Evolutionary conservation across 1,284 basidiomycete genomes (phyloP).

Genomic region (Violaceomyces palustris): DNA sequence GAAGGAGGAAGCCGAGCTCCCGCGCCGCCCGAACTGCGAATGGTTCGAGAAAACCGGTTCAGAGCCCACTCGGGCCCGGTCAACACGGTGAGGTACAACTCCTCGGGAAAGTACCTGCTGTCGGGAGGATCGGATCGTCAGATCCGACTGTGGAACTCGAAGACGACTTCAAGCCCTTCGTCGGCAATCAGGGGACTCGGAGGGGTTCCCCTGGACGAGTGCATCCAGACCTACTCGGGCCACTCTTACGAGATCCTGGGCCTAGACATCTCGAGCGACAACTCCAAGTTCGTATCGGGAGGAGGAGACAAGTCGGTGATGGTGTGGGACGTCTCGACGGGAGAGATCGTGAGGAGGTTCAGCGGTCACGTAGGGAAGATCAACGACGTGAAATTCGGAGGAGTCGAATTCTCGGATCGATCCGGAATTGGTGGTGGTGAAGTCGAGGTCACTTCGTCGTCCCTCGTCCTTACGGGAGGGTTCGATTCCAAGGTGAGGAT

Average conservation of each 20-base stretch:
- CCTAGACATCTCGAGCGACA: conserved; percentile 79
- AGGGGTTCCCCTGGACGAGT: too few species aligned
- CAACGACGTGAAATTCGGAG: conserved; percentile 74
- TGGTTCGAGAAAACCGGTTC: too few species aligned
- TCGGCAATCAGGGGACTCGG: conserved; percentile 1
- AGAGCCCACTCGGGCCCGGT: conserved; percentile 48
- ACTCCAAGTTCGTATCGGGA: conserved; percentile 84
- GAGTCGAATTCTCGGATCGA: neutral
- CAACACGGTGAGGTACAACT: conserved; percentile 52
- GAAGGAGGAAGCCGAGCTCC: too few species aligned
- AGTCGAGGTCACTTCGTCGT: too few species aligned
- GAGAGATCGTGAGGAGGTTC: conserved; percentile 72
- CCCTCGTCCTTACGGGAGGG: conserved; percentile 30
- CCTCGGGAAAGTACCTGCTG: conserved; percentile 73
- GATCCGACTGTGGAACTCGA: conserved; percentile 85
- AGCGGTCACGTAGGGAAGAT: conserved; percentile 85
- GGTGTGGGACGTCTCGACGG: conserved; percentile 89
- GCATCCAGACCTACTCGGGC: conserved; percentile 74
- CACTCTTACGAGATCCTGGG: conserved; percentile 93
- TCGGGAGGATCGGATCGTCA: conserved; percentile 86
- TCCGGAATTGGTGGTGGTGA: conserved; percentile 28
- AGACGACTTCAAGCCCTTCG: conserved; percentile 56
- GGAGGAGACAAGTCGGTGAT: conserved; percentile 89
- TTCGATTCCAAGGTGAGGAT: conserved; percentile 39
- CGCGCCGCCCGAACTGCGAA: too few species aligned